Evolutionary conservation across 2,329 filamentous ascomycete genomes (phyloP).

Genomic region (Penicillium freii): DNA sequence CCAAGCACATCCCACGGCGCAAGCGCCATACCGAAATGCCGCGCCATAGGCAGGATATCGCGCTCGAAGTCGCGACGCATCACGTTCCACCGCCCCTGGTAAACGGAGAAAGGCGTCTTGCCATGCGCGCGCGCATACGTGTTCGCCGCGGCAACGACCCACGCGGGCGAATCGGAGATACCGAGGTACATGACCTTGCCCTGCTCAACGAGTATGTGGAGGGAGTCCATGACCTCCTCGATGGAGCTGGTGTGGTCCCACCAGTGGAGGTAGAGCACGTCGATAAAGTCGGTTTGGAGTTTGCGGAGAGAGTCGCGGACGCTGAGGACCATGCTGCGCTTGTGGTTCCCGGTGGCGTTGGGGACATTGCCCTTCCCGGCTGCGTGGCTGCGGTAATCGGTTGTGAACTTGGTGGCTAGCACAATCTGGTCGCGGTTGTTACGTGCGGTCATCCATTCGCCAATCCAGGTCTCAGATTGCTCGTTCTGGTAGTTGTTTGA

Average conservation of each 20-base stretch:
- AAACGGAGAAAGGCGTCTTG: slow-evolving; percentile 42
- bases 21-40: slow-evolving; percentile 47
- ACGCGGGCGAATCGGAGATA: slow-evolving; percentile 43
- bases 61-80: slow-evolving; percentile 42
- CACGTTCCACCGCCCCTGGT: slow-evolving; percentile 43
- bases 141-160: slow-evolving; percentile 42
- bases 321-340: slow-evolving; percentile 42
- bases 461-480: slow-evolving; percentile 64
- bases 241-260: slow-evolving; percentile 47
- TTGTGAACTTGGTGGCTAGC: slow-evolving; percentile 69
- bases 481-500: slow-evolving; percentile 67
- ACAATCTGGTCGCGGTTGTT: slow-evolving; percentile 67
- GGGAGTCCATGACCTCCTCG: slow-evolving; percentile 26
- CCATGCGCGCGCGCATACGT: slow-evolving; percentile 41
- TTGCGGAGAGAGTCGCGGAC: slow-evolving; percentile 47
- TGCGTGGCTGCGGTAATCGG: slow-evolving; percentile 47
- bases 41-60: slow-evolving; percentile 44
- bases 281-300: slow-evolving; percentile 54
- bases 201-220: slow-evolving; percentile 40
- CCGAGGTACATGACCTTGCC: slow-evolving; percentile 46
- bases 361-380: slow-evolving; percentile 40
- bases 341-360: slow-evolving; percentile 48
- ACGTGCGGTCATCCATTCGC: slow-evolving; percentile 67
- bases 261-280: slow-evolving; percentile 56
- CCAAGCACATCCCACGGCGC: slow-evolving; percentile 61